Evolutionary conservation across 352 stramenopile genomes (phyloP).

Genomic region (Globisporangium alternatum): DNA sequence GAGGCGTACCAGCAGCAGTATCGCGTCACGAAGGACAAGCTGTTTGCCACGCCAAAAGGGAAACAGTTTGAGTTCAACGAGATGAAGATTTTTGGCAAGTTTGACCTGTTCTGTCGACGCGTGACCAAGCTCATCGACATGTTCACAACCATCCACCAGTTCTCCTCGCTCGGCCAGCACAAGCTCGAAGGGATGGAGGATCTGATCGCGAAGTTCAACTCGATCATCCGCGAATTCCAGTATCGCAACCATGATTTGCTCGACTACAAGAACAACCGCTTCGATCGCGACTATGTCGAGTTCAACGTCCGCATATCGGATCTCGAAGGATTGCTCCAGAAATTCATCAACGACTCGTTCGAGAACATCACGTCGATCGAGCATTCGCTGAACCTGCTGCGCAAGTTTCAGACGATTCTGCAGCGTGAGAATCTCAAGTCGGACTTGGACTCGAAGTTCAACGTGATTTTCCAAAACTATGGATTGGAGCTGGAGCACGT

Average conservation of each 20-base stretch:
- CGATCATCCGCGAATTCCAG: constrained; percentile 96
- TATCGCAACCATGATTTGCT: constrained; percentile 96
- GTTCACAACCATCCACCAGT: constrained; percentile 98
- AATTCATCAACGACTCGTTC: constrained; percentile 99
- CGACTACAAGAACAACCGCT: constrained; percentile 99
- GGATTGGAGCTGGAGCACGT: constrained; percentile 97
- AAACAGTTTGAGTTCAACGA: constrained; percentile 99
- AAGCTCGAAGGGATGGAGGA: constrained; percentile 92
- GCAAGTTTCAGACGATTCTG: constrained; percentile 98
- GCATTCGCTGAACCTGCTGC: constrained; percentile 94
- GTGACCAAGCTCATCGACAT: constrained; percentile 99
- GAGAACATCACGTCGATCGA: constrained; percentile 98
- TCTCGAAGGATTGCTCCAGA: constrained; percentile 95
- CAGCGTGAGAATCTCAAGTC: constrained; percentile 98
- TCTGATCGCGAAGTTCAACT: constrained; percentile 93
- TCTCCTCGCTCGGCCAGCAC: constrained; percentile 90
- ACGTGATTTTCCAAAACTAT: constrained; percentile 99
- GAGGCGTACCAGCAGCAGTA: constrained; percentile 99
- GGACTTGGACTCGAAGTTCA: constrained; percentile 98
- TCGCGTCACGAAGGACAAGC: constrained; percentile 96
- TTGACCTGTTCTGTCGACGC: constrained; percentile 97
- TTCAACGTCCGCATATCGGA: constrained; percentile 96
- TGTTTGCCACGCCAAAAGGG: constrained; percentile 93
- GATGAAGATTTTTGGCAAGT: constrained; percentile 99
- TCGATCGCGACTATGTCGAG: constrained; percentile 96